phyloP scores from a whole-genome alignment of 1,284 basidiomycete species.

The Ceratobasidium sp. region DNA sequence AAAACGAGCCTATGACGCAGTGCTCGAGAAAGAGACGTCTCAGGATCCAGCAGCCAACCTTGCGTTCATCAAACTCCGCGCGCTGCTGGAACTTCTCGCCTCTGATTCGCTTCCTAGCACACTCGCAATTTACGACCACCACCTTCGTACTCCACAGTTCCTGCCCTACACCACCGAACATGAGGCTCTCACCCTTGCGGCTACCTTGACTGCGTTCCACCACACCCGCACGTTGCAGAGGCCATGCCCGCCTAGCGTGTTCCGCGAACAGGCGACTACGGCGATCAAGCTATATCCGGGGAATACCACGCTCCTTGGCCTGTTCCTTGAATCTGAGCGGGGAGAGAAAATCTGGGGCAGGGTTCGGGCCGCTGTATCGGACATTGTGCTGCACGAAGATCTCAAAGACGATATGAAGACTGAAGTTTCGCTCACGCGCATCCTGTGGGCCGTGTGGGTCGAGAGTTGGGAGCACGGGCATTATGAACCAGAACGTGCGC shows the following conservation, averaged over 20 bases:
- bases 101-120: conserved; percentile 38
- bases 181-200: conserved; percentile 71
- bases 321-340: conserved; percentile 82
- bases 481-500: conserved; percentile 75
- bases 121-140: conserved; percentile 9
- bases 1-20: conserved; percentile 59
- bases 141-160: conserved; percentile 49
- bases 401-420: conserved; percentile 58
- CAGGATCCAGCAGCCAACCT: conserved; percentile 30
- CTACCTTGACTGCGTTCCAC: conserved; percentile 70
- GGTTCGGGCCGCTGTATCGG: conserved; percentile 60
- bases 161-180: conserved; percentile 56
- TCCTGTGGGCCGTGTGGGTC: conserved; percentile 77
- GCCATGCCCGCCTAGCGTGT: conserved; percentile 66
- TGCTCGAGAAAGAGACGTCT: conserved; percentile 1
- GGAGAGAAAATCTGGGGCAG: conserved; percentile 79
- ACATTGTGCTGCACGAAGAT: conserved; percentile 28
- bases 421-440: conserved; percentile 58
- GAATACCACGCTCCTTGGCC: conserved; percentile 78
- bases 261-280: conserved; percentile 67
- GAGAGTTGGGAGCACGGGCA: conserved; percentile 77
- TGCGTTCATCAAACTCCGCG: conserved; percentile 65
- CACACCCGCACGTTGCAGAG: conserved; percentile 67
- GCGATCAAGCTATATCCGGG: conserved; percentile 71
- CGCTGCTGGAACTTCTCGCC: conserved; percentile 71